Evolutionary conservation across 1,139 yeast species (phyloP), one percentile per base, ranked within the genome.

Genomic region (Lodderomyces parapsilosis): DNA sequence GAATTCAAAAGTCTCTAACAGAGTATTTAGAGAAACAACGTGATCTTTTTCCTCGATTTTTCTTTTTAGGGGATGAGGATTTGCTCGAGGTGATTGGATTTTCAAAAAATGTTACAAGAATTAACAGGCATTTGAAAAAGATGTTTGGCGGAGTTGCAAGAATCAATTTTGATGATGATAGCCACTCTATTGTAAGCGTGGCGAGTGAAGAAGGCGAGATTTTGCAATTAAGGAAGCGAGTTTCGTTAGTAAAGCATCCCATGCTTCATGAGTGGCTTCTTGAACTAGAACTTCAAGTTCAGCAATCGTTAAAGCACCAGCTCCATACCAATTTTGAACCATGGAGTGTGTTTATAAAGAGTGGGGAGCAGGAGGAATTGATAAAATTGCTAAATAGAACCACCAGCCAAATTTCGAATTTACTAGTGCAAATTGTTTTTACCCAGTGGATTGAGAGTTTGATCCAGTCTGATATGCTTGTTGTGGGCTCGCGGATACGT

Each of bases 61-160:
- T 85, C 54, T 91, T 93, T 56, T 68, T 93, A 32, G 97, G 98
- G 6, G 93, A 93, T 57, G 96, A 90, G 50, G 97, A 91, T 58
- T 66, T 93, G 33, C 65, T 93, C 32, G 96, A 89, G 49, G 77
- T 93, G 34, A 77, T 93, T 43, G 96, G 97, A 3, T 76, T 83
- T 45, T 70, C 83, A 0, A 64, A 63, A 7, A 78, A 83, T 51
- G 60, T 79, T 4, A 47, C 49, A 0, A 60, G 77, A 7, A 67
- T 84, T 3, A 82, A 83, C 23, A 74, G 71, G 47, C 94, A 86
- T 56, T 62, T 89, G 43, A 71, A 70, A 42, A 88, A 87, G 55
- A 77, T 93, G 81, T 90, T 86, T 59, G 63, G 81, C 2, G 95
- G 95, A 1, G 68, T 89, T 8, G 55, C 74, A 0, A 60, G 68